Percentiles rank a stretch among this genome's conserved stretches.
Conservation (phyloP, 2,329 filamentous ascomycete species). For the Dendrostoma leiphaemia region DNA sequence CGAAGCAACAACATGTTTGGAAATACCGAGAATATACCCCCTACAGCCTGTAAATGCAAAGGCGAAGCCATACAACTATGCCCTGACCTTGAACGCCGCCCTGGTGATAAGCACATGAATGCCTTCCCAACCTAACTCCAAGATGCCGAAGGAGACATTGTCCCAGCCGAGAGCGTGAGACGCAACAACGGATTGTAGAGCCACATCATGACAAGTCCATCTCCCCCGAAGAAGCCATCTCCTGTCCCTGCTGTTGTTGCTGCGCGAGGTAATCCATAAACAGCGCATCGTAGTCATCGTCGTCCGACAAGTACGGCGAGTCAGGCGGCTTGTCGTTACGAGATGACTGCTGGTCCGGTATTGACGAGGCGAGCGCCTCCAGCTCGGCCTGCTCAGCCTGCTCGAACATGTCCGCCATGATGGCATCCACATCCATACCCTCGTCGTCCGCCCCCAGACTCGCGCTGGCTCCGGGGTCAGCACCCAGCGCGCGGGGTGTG, state of each 20-base stretch:
- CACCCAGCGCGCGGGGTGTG: slow-evolving; percentile 21
- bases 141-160: background rate
- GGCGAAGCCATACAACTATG: slow-evolving; percentile 6
- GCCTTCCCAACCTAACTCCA: background rate
- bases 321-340: slow-evolving; percentile 19
- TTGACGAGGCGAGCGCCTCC: slow-evolving; percentile 49
- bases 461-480: slow-evolving; percentile 15
- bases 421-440: slow-evolving; percentile 38
- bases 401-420: slow-evolving; percentile 52
- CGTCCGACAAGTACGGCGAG: slow-evolving; percentile 45
- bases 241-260: slow-evolving; percentile 21
- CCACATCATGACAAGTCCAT: slow-evolving; percentile 45
- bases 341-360: slow-evolving; percentile 29
- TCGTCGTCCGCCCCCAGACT: slow-evolving; percentile 11
- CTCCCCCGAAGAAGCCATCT: slow-evolving; percentile 31
- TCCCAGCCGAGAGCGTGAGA: background rate
- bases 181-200: background rate
- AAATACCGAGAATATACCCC: slow-evolving; percentile 11
- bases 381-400: slow-evolving; percentile 54
- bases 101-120: background rate
- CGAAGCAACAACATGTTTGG: background rate
- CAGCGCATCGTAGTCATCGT: slow-evolving; percentile 60
- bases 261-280: slow-evolving; percentile 64
- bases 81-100: slow-evolving; percentile 8
- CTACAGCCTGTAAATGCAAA: slow-evolving; percentile 21